Conservation (phyloP, 306 rosid species). For the Trichosanthes truncata region DNA sequence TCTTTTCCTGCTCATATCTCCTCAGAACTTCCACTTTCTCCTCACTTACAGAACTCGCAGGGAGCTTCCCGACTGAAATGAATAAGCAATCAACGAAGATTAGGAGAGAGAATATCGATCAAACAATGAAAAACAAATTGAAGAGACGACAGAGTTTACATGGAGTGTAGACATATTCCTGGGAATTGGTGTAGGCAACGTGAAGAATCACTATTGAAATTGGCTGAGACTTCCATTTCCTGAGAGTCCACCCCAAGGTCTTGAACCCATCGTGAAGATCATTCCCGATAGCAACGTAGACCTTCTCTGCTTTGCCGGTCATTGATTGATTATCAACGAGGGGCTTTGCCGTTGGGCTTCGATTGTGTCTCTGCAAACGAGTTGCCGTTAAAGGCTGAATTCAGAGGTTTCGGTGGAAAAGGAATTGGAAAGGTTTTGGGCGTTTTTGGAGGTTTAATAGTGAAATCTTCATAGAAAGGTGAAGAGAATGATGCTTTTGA, state of each 20-base stretch:
- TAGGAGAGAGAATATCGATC: constrained; percentile 12
- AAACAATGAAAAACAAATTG: neutral
- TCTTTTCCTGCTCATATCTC: constrained; percentile 43
- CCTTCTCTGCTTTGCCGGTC: constrained; percentile 36
- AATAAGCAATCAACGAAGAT: neutral
- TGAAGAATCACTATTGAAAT: constrained; percentile 69
- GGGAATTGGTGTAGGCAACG: constrained; percentile 21
- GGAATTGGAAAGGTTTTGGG: neutral
- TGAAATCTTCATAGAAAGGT: neutral
- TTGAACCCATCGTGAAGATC: constrained; percentile 57
- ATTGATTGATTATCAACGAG: constrained; percentile 7
- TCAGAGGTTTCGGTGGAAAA: neutral
- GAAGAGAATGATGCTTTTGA: neutral
- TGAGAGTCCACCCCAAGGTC: constrained; percentile 62
- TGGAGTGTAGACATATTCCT: constrained; percentile 59
- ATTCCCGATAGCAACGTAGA: constrained; percentile 67
- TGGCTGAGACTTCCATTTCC: constrained; percentile 59
- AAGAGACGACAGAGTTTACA: constrained; percentile 28
- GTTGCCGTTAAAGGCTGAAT: no score
- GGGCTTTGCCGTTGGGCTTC: neutral
- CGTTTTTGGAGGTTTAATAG: neutral
- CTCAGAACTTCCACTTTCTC: constrained; percentile 45
- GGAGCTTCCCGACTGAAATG: constrained; percentile 69
- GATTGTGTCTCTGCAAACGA: neutral
- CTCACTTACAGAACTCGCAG: constrained; percentile 59